Conservation (phyloP, 2,329 filamentous ascomycete species). For the Epichloe bromicola region DNA sequence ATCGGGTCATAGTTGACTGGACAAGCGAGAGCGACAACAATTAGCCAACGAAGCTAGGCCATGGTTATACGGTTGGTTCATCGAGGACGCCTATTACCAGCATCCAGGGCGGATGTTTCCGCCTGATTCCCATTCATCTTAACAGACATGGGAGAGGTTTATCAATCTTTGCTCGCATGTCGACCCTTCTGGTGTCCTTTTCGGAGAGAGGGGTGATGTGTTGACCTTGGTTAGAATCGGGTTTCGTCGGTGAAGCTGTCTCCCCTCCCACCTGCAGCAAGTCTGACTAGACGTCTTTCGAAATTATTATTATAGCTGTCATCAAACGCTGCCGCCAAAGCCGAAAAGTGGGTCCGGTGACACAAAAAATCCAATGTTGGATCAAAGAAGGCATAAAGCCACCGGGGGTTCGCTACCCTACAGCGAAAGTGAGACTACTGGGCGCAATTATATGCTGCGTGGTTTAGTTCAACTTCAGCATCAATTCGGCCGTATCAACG, state of each 20-base stretch:
- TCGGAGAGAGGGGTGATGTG: too few relatives aligned
- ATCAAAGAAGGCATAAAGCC: too few relatives aligned
- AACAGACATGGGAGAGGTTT: not conserved
- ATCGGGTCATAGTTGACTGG: slow-evolving; percentile 81
- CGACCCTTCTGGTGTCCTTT: not conserved
- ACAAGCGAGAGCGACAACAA: not conserved
- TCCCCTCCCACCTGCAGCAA: not conserved
- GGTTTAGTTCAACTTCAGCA: too few relatives aligned
- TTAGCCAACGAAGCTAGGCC: not conserved
- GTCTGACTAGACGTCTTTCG: too few relatives aligned
- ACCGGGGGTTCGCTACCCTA: too few relatives aligned
- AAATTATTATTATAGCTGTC: too few relatives aligned
- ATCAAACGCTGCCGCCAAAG: too few relatives aligned
- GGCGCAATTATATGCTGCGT: too few relatives aligned
- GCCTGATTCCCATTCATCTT: slow-evolving; percentile 27
- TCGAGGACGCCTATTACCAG: slow-evolving; percentile 26
- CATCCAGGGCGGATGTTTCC: slow-evolving; percentile 28
- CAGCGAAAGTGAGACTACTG: too few relatives aligned
- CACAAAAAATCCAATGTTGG: too few relatives aligned
- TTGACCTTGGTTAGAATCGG: too few relatives aligned
- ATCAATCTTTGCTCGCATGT: not conserved
- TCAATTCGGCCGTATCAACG: too few relatives aligned
- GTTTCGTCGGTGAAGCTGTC: not conserved
- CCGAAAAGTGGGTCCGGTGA: not conserved
- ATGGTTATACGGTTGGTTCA: not conserved